Conservation (phyloP, 768 basidiomycete species). For the Coprinopsis sp. region DNA sequence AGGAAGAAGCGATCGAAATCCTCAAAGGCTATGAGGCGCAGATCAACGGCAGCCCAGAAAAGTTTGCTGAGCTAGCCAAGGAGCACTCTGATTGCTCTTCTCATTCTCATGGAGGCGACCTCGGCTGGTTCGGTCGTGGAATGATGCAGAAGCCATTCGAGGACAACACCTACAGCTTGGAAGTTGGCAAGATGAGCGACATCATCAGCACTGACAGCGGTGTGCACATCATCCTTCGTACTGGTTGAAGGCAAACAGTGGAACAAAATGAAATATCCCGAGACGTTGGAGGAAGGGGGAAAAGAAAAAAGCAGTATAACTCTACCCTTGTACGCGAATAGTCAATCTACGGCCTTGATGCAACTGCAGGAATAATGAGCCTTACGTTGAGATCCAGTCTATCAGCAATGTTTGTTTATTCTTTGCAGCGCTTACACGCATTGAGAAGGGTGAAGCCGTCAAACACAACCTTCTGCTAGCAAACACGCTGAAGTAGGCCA, state of each 20-base stretch:
- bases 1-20: conserved; percentile 85
- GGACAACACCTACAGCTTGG: conserved; percentile 72
- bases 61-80: conserved; percentile 73
- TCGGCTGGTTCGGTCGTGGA: conserved; percentile 78
- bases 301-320: not conserved
- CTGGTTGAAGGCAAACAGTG: conserved; percentile 42
- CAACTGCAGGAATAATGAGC: conserved; percentile 70
- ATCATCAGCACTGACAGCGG: conserved; percentile 90
- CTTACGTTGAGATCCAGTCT: conserved; percentile 45
- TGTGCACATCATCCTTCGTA: conserved; percentile 89
- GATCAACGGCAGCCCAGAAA: conserved; percentile 52
- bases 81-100: conserved; percentile 88
- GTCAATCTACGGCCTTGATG: conserved; percentile 47
- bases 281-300: not conserved
- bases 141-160: conserved; percentile 99
- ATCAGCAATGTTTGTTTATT: no score
- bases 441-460: no score
- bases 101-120: conserved; percentile 76
- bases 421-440: no score
- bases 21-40: conserved; percentile 58
- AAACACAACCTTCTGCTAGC: no score
- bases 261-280: not conserved
- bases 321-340: no score
- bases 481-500: no score
- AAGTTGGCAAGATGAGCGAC: conserved; percentile 74